Evolutionary conservation across 2,329 filamentous ascomycete genomes (phyloP).

Genomic region (Colletotrichum phormii): DNA sequence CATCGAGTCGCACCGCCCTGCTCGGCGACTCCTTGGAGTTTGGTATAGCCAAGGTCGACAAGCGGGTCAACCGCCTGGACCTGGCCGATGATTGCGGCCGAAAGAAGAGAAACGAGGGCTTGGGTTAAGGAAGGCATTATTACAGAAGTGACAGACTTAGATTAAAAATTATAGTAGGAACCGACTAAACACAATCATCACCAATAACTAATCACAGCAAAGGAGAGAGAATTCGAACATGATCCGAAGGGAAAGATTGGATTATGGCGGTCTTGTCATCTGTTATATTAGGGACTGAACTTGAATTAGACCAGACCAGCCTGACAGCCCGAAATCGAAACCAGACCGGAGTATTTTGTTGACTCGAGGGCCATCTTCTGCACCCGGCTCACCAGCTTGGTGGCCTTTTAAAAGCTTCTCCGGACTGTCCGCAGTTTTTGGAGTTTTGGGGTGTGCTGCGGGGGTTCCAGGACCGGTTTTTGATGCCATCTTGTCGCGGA

Average conservation of each 20-base stretch:
- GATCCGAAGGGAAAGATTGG: not conserved
- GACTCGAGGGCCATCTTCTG: not conserved
- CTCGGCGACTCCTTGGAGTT: constrained; percentile 68
- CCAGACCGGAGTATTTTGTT: constrained; percentile 1
- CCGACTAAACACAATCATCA: not conserved
- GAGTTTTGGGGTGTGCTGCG: not conserved
- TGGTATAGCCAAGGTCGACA: constrained; percentile 75
- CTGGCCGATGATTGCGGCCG: constrained; percentile 23
- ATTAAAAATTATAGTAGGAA: not conserved
- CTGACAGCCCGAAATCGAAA: not conserved
- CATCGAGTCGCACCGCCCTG: constrained; percentile 71
- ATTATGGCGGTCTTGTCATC: constrained; percentile 9
- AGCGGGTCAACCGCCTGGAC: constrained; percentile 34
- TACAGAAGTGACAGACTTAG: constrained; percentile 17
- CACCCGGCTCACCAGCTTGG: not conserved
- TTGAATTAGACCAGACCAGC: not conserved
- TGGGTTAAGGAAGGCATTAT: constrained; percentile 19
- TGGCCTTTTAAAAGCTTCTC: not conserved
- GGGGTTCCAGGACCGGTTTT: constrained; percentile 27
- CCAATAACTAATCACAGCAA: not conserved
- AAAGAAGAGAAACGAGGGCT: constrained; percentile 24
- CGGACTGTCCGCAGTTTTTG: not conserved
- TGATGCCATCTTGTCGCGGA: constrained; percentile 20
- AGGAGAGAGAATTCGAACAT: not conserved
- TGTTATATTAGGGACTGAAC: constrained; percentile 12